Base-by-base conservation (phyloP, 75 land plant species). In the Larix kaempferi region DNA sequence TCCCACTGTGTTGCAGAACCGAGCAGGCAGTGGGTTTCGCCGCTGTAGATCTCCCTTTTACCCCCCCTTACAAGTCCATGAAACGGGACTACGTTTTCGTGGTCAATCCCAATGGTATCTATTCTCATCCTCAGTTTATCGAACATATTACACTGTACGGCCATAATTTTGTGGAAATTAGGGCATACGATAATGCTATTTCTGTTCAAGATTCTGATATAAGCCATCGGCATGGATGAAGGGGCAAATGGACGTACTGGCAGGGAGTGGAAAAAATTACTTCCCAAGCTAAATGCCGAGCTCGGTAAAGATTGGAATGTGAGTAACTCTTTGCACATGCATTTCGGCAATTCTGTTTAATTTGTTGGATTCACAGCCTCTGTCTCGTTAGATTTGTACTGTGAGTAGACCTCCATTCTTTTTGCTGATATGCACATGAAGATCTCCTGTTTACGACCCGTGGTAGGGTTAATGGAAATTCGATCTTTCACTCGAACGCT, bases 181-280 rank as follows among this genome's bases (percentile, higher is more conserved):
- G 56, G 76, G 21, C 26, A 79, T 73, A 15, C 52, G 59, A 59
- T 57, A 8, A 14, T 61, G 13, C 56, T 4, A 10, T 57, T 8
- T 19, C 41, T 25, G 17, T 65, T 26, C 23, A 10, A 71, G 57
- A 35, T 61, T 26, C 56, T 25, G 56, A 66, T 61, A 61, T 29
- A 25, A 37, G 49, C 64, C 6, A 57, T 25, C 15, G 25, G 35
- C 15, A 29, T 76, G 37, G 25, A 58, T 59, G 74, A 72, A 95
- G 98, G 98, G 41, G 96, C 94, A 16, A 96, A 94, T 82, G 99
- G 99, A 6, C 88, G 85, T 56, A 96, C 99, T 14, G 99, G 94
- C 14, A 81, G 75, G 79, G 88, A 93, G 57, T 96, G 99, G 97
- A 91, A 89, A 81, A 91, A 85, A 60, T 35, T 96, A 49, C 62